Conservation (phyloP, 2,329 filamentous ascomycete genomes). For the Dothistroma pini region DNA sequence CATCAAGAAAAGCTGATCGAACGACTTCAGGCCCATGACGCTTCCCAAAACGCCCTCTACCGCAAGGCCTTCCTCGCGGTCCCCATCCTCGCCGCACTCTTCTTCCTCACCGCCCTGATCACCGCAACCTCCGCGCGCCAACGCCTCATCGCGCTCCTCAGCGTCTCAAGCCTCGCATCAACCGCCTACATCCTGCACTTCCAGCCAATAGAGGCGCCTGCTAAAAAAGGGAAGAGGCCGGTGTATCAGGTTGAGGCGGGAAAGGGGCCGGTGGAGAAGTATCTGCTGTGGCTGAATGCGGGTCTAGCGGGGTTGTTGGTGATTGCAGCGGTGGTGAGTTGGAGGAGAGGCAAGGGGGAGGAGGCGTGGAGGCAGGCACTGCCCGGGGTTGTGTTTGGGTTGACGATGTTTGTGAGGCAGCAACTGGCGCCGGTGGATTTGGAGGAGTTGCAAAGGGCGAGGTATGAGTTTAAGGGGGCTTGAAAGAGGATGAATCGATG, state of each 20-base stretch:
- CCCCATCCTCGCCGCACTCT: slow-evolving; percentile 54
- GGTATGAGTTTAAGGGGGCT: slow-evolving; percentile 66
- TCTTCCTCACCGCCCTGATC: slow-evolving; percentile 53
- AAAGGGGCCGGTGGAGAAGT: slow-evolving; percentile 51
- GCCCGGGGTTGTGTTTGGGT: slow-evolving; percentile 54
- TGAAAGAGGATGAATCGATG: slow-evolving; percentile 33
- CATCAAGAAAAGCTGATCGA: slow-evolving; percentile 62
- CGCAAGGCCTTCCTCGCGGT: slow-evolving; percentile 54
- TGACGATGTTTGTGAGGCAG: slow-evolving; percentile 60
- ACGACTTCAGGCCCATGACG: slow-evolving; percentile 53
- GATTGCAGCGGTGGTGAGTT: slow-evolving; percentile 44
- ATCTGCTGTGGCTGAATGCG: slow-evolving; percentile 59
- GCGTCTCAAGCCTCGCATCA: slow-evolving; percentile 59
- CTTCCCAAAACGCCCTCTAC: slow-evolving; percentile 34
- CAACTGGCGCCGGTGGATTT: slow-evolving; percentile 68
- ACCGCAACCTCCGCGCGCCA: slow-evolving; percentile 35
- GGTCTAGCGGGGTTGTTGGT: slow-evolving; percentile 54
- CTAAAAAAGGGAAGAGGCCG: slow-evolving; percentile 36
- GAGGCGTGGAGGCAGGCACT: slow-evolving; percentile 39
- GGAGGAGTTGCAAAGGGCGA: slow-evolving; percentile 59
- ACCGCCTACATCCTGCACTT: slow-evolving; percentile 57
- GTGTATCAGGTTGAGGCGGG: slow-evolving; percentile 29
- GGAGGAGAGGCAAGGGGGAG: slow-evolving; percentile 30
- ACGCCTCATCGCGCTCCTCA: slow-evolving; percentile 52
- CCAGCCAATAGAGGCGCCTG: slow-evolving; percentile 47